Percentiles rank a stretch among this genome's conserved stretches.
Evolutionary conservation across 306 rosid species (phyloP).

Genomic region (Hippophae tibetana): DNA sequence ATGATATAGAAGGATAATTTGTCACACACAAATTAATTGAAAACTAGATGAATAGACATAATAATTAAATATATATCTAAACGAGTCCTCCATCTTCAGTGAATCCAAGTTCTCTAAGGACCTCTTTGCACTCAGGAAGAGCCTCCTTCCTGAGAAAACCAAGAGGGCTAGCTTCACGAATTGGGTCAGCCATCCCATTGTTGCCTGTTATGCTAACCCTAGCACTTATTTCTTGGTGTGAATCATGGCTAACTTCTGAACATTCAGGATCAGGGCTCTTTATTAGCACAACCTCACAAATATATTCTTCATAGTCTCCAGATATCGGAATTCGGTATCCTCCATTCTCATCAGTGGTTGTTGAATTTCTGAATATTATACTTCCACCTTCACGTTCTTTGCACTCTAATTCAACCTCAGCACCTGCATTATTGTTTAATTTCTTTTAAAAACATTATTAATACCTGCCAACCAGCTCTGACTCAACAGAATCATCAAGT

Average conservation of each 20-base stretch:
- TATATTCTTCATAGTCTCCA: slow-evolving; percentile 36
- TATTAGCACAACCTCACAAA: slow-evolving; percentile 18
- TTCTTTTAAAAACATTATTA: neutral
- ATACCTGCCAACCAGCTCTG: too few relatives aligned
- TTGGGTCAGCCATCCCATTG: slow-evolving; percentile 23
- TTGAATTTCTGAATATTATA: neutral
- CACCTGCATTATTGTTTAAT: slow-evolving; percentile 16
- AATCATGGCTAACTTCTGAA: slow-evolving; percentile 1
- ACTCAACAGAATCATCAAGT: too few relatives aligned
- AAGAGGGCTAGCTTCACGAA: slow-evolving; percentile 40
- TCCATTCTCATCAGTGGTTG: slow-evolving; percentile 18
- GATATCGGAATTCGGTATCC: slow-evolving; percentile 6
- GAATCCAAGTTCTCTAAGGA: slow-evolving; percentile 23
- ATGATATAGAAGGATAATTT: too few relatives aligned
- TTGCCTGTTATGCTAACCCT: slow-evolving; percentile 29
- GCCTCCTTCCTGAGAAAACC: slow-evolving; percentile 36
- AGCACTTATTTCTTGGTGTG: slow-evolving; percentile 1
- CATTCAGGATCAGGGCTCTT: slow-evolving; percentile 3
- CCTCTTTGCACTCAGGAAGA: slow-evolving; percentile 6
- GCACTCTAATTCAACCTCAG: slow-evolving; percentile 24
- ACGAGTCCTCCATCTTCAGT: too few relatives aligned
- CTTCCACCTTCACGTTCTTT: neutral
- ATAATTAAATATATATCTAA: too few relatives aligned
- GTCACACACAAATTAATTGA: too few relatives aligned
- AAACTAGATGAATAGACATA: too few relatives aligned